These are phyloP conservation scores for Fraxinus anomala DNA, from an alignment of 257 asterid genomes.

Conservation along the genomic window DNA sequence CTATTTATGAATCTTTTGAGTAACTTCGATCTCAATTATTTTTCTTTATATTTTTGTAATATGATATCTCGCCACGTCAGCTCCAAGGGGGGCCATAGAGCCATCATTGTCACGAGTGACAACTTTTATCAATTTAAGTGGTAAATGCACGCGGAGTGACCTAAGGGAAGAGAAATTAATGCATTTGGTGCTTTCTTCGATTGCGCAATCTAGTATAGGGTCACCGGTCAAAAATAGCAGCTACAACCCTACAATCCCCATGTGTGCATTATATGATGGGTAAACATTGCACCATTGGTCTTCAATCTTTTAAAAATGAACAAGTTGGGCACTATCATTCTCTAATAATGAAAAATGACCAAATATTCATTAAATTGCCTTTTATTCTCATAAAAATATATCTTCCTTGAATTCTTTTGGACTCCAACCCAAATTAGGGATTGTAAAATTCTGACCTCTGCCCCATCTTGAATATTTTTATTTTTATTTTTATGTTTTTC, in stretches of 20 bases:
- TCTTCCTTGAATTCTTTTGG: no score
- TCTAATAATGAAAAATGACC: no score
- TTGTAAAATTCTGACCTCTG: no score
- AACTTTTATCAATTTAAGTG: not conserved
- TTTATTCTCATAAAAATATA: no score
- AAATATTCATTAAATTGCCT: no score
- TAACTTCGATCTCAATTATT: no score
- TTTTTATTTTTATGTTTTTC: no score
- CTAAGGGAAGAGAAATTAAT: slow-evolving; percentile 26
- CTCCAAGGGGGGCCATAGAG: not conserved
- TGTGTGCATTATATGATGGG: not conserved
- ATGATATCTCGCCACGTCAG: not conserved
- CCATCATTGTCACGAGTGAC: not conserved
- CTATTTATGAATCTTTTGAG: no score
- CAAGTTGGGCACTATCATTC: not conserved
- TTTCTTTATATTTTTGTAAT: no score
- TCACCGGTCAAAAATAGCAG: slow-evolving; percentile 18
- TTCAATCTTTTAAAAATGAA: not conserved
- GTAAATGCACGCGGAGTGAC: slow-evolving; percentile 31
- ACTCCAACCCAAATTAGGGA: no score
- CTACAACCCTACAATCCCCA: slow-evolving; percentile 28
- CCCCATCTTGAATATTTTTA: no score
- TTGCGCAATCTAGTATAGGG: no score
- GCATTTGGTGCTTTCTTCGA: slow-evolving; percentile 18
- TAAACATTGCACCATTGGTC: not conserved